Base-by-base conservation (phyloP, 306 rosid species). In the Vigna hirtella region DNA sequence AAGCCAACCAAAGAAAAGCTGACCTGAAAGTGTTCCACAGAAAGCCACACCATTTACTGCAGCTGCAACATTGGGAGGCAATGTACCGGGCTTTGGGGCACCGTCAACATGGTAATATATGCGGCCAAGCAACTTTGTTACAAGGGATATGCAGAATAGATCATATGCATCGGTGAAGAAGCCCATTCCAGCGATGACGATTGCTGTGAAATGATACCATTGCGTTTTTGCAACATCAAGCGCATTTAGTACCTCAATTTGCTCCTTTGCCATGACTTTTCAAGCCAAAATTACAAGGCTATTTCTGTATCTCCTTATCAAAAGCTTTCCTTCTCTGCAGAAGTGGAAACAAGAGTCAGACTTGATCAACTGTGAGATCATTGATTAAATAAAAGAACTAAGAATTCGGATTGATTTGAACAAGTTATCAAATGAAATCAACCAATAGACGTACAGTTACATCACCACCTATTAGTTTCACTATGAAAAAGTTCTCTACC, bases 131-230 rank as follows among this genome's bases (percentile, higher is more conserved):
- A 92, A 84, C 77, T 92, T 92, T 13, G 97, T 92, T 4, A 92
- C 93, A 6, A 92, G 86, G 1, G 97, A 90, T 49, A 92, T 22
- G 32, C 93, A 89, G 81, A 93, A 93, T 18, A 93, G 85, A 77
- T 93, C 96, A 42, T 90, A 93, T 28, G 97, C 96, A 79, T 93
- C 97, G 0, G 97, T 93, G 87, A 93, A 93, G 73, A 93, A 93
- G 5, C 97, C 97, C 97, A 93, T 93, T 78, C 96, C 97, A 24
- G 97, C 92, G 26, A 93, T 81, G 34, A 93, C 42, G 66, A 90
- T 93, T 66, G 97, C 97, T 4, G 93, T 92, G 71, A 92, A 92
- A 70, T 92, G 97, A 50, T 92, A 92, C 95, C 93, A 87, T 84
- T 90, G 93, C 74, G 96, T 90, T 82, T 90, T 90, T 1, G 96